Evolutionary conservation across 371 early-diverging fungal species (phyloP), one percentile per base, ranked within the genome.

Genomic region (Mucor indicus): DNA sequence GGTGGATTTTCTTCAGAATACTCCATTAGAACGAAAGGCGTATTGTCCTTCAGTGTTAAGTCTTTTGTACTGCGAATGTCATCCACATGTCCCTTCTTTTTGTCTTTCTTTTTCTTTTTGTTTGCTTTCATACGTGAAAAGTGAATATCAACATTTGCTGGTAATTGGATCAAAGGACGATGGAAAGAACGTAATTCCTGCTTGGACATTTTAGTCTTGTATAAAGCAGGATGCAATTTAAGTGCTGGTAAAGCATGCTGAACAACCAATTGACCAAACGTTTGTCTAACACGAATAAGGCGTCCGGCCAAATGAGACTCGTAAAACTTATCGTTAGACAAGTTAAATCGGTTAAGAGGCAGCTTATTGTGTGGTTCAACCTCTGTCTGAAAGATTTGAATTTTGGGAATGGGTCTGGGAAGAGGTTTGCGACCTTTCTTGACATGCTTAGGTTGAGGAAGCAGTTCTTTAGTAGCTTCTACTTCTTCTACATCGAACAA

Each of bases 1-100:
- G 93, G 90, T n/a, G 99, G 99, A 60, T 94, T 89, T 67, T 99
- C 99, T 67, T 99, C 98, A 10, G 96, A 93, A 64, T 97, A 99
- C 67, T 99, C 99, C 38, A 98, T 63, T 33, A 99, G 60, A 0
- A 92, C 82, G 72, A 88, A 97, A 22, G 89, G 83, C 20, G 86
- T 69, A 21, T 80, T 81, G 50, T 99, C 99, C 41, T 86, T 90
- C 3, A 99, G 74, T 11, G 96, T 92, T 24, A 99, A 55, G 56
- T 98, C 98, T 53, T 87, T 91, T 11, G 87, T 81, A 25, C 80
- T 89, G 49, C 85, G 81, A 83, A 96, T 85, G 46, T 89, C 63
- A 51, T 95, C 91, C 17, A 81, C 74, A 47, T 79, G 61, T 7
- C 83, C 86, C 51, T 83, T 86, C 42, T 83, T 79, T 60, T 86